Conservation (phyloP, 805 yeast genomes). For the Lipomyces yamanashiensis region DNA sequence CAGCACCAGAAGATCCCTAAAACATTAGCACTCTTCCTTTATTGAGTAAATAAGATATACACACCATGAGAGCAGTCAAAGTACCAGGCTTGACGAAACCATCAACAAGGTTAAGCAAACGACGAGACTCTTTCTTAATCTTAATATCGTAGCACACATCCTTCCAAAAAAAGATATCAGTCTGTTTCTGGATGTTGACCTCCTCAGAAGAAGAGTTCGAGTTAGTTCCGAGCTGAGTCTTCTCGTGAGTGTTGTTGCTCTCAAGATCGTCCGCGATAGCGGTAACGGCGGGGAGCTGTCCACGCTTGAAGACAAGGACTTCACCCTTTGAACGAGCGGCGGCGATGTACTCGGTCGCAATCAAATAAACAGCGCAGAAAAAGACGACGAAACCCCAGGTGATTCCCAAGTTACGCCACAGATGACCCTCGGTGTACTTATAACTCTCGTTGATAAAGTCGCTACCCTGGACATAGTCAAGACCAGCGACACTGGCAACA, state of each 20-base stretch:
- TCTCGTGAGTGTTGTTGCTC: constrained; percentile 15
- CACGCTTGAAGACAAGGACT: constrained; percentile 30
- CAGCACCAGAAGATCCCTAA: constrained; percentile 81
- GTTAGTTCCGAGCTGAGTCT: constrained; percentile 19
- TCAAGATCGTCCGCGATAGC: constrained; percentile 29
- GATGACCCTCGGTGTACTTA: constrained; percentile 52
- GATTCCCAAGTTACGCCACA: constrained; percentile 70
- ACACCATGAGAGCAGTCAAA: constrained; percentile 70
- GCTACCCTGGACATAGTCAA: constrained; percentile 56
- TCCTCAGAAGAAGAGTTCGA: constrained; percentile 12
- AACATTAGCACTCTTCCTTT: not conserved
- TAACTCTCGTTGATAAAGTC: constrained; percentile 53
- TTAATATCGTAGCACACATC: constrained; percentile 72
- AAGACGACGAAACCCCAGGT: constrained; percentile 58
- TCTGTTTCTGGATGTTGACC: constrained; percentile 30
- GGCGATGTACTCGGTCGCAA: constrained; percentile 59
- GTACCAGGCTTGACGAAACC: constrained; percentile 88
- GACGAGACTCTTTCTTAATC: constrained; percentile 63
- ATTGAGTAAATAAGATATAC: constrained; percentile 2
- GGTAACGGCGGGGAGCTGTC: constrained; percentile 24
- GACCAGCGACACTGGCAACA: constrained; percentile 62
- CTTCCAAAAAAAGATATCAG: constrained; percentile 75
- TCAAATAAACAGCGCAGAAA: constrained; percentile 59
- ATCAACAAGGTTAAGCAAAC: constrained; percentile 66
- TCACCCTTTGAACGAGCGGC: constrained; percentile 37